Evolutionary conservation across 495 filamentous ascomycete genomes (phyloP), one percentile per base, ranked within the genome.

Genomic region (Tuber aestivum): DNA sequence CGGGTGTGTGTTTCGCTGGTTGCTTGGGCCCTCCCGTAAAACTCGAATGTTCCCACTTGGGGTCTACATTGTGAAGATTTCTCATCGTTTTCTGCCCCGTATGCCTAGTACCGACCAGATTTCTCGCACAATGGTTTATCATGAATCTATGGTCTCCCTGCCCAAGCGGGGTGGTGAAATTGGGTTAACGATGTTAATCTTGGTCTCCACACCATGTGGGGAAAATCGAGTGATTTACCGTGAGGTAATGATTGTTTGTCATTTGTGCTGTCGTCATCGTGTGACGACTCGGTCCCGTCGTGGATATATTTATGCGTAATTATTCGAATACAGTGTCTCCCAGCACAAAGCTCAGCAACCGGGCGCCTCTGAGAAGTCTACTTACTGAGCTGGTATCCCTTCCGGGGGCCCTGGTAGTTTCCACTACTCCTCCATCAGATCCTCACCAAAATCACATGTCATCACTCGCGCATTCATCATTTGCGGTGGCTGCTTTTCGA

Each of bases 131-230:
- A 23, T 20, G 0, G 23, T 48, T 23, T 23, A 5, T 20, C 45
- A 48, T 48, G 45, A 48, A 48, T 48, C 18, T 20, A 7, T 4
- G 21, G 8, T 48, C 5, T 48, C 5, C 6, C 45, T 23, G 41
- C 41, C 2, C 12, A 14, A 44, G 41, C 12, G 16, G 18, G 21
- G 23, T 48, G 45, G 21, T 6, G 4, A 48, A 48, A 20, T 48
- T 23, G 23, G 21, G 6, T 23, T 18, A 6, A 32, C n/a, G 0
- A 61, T 14, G 27, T 3, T 6, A n/a, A n/a, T 32, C 16, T 32
- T 61, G 50, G 3, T 27, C n/a, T 0, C 8, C 1, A 0, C 27
- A 0, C 2, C 2, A 4, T 0, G 32, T 27, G 7, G 0, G n/a
- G 1, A 3, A 65, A 32, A 65, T 65, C 56, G 56, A 65, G 56